Evolutionary conservation across 1,284 basidiomycete genomes (phyloP).

Genomic region (Schizophyllum amplum): DNA sequence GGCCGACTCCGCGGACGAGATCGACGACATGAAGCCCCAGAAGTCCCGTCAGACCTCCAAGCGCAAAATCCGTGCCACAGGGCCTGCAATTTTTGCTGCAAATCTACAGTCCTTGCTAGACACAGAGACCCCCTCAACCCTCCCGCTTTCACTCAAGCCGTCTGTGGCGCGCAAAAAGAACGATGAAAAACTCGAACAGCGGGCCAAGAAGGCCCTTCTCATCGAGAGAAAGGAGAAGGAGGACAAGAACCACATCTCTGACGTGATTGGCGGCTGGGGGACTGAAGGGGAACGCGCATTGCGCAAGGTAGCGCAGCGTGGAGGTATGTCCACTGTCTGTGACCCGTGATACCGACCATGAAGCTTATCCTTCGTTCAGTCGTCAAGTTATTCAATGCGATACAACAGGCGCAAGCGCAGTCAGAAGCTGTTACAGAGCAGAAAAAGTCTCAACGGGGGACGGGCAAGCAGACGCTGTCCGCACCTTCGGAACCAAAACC

Average conservation of each 20-base stretch:
- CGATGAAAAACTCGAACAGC: conserved; percentile 63
- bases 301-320: conserved; percentile 75
- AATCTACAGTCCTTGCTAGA: conserved; percentile 61
- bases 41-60: conserved; percentile 76
- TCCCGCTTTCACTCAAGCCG: conserved; percentile 71
- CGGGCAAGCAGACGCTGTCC: conserved; percentile 63
- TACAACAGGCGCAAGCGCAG: conserved; percentile 67
- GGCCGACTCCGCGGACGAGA: conserved; percentile 54
- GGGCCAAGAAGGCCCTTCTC: conserved; percentile 60
- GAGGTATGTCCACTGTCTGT: conserved; percentile 37
- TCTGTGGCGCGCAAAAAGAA: conserved; percentile 58
- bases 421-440: conserved; percentile 44
- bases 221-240: conserved; percentile 70
- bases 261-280: conserved; percentile 80
- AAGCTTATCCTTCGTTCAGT: conserved; percentile 33
- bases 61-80: conserved; percentile 71
- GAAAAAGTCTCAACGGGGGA: conserved; percentile 51
- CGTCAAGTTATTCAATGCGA: conserved; percentile 74
- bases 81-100: conserved; percentile 62
- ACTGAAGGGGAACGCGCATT: conserved; percentile 68
- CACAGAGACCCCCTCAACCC: conserved; percentile 55
- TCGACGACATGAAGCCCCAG: conserved; percentile 37
- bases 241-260: conserved; percentile 61
- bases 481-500: conserved; percentile 43
- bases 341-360: too few relatives aligned